Evolutionary conservation across 2,329 filamentous ascomycete genomes (phyloP).

Genomic region (Pezicula rhizophila): DNA sequence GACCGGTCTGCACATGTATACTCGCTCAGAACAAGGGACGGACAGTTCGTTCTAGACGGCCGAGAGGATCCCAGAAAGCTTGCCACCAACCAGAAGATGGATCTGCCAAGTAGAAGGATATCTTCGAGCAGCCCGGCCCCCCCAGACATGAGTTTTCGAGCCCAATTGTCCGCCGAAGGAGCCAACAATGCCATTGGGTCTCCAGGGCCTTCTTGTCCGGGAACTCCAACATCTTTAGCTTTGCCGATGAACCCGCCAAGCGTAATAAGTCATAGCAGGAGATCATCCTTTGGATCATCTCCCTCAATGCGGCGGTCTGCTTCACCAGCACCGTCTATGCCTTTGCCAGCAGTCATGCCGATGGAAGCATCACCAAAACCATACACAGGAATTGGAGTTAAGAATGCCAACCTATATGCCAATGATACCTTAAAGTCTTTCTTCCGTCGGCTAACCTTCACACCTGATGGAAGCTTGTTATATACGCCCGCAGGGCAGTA

Average conservation of each 20-base stretch:
- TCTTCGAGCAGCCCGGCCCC: slow-evolving; percentile 90
- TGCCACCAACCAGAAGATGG: slow-evolving; percentile 72
- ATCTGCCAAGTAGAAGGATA: slow-evolving; percentile 84
- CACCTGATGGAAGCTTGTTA: slow-evolving; percentile 87
- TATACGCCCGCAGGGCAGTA: slow-evolving; percentile 95
- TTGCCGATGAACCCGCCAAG: slow-evolving; percentile 94
- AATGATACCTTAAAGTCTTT: slow-evolving; percentile 97
- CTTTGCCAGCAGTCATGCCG: slow-evolving; percentile 90
- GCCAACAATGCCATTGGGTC: slow-evolving; percentile 59
- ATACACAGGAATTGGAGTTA: slow-evolving; percentile 56
- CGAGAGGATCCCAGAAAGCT: slow-evolving; percentile 66
- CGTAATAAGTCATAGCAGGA: slow-evolving; percentile 81
- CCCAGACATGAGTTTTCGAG: slow-evolving; percentile 67
- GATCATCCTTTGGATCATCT: slow-evolving; percentile 84
- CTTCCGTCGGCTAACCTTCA: slow-evolving; percentile 88
- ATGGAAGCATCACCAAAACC: slow-evolving; percentile 81
- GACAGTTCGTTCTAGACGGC: slow-evolving; percentile 74
- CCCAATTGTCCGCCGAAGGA: slow-evolving; percentile 54
- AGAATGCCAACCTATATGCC: slow-evolving; percentile 86
- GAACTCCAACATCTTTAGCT: slow-evolving; percentile 83
- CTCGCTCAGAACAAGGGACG: slow-evolving; percentile 91
- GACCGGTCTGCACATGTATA: slow-evolving; percentile 98
- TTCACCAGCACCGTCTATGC: slow-evolving; percentile 89
- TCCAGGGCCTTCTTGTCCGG: slow-evolving; percentile 83
- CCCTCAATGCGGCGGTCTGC: slow-evolving; percentile 74